Evolutionary conservation across 192 early-diverging fungal species (phyloP).

Genomic region (Entomortierella lignicola): DNA sequence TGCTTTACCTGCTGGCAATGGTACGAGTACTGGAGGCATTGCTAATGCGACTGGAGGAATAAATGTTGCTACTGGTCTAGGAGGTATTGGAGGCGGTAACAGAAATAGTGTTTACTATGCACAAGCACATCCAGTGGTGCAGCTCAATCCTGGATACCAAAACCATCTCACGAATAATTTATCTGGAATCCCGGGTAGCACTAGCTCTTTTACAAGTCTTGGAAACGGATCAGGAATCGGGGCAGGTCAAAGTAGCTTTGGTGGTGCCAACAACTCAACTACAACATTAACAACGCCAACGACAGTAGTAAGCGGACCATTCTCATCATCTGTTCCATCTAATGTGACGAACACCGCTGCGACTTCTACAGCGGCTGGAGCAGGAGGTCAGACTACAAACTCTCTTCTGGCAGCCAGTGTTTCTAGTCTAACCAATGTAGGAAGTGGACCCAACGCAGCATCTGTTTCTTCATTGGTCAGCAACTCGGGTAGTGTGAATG

Average conservation of each 20-base stretch:
- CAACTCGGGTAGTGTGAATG: constrained; percentile 27
- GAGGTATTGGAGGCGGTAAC: not conserved
- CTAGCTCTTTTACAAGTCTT: not conserved
- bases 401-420: constrained; percentile 8
- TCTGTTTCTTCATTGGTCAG: constrained; percentile 35
- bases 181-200: not conserved
- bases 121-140: not conserved
- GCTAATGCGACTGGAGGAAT: not conserved
- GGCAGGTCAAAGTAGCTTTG: not conserved
- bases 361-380: not conserved
- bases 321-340: not conserved
- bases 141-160: constrained; percentile 30
- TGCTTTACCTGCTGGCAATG: not conserved
- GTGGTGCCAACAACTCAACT: not conserved
- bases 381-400: not conserved
- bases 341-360: constrained; percentile 4
- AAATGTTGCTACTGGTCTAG: not conserved
- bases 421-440: constrained; percentile 22
- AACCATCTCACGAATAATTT: constrained; percentile 10
- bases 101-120: constrained; percentile 4
- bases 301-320: no score
- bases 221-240: not conserved
- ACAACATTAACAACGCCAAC: not conserved
- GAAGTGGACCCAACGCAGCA: constrained; percentile 30
- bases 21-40: not conserved